These are phyloP conservation scores for Fusarium nelsonii DNA, from an alignment of 2,329 filamentous ascomycete species.

Conservation along the genomic window DNA sequence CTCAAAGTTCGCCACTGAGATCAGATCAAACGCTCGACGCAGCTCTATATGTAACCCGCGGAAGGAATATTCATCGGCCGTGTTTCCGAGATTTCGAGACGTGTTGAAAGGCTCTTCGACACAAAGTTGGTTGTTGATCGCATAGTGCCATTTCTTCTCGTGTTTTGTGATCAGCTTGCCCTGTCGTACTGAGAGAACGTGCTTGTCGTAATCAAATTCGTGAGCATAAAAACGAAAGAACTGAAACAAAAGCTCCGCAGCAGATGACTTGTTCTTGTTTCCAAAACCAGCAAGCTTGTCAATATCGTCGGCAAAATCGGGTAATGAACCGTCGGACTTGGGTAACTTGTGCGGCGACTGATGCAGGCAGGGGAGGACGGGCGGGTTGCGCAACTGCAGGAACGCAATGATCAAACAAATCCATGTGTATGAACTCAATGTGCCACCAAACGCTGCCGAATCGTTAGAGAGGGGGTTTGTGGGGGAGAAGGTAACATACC, in stretches of 20 bases:
- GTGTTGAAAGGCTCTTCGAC: constrained; percentile 98
- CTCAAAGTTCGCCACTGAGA: constrained; percentile 81
- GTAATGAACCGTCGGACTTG: constrained; percentile 73
- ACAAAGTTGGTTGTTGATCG: constrained; percentile 85
- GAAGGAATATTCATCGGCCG: constrained; percentile 94
- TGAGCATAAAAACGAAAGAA: constrained; percentile 97
- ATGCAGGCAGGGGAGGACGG: constrained; percentile 88
- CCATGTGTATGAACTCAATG: constrained; percentile 98
- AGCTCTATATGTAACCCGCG: constrained; percentile 91
- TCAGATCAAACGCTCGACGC: constrained; percentile 85
- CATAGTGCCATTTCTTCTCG: constrained; percentile 89
- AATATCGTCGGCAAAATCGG: constrained; percentile 89
- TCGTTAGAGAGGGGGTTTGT: constrained; percentile 37
- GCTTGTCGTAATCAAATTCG: constrained; percentile 89
- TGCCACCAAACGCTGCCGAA: constrained; percentile 83
- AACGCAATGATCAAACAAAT: constrained; percentile 99
- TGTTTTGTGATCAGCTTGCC: constrained; percentile 83
- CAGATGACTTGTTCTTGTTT: constrained; percentile 80
- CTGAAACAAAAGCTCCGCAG: constrained; percentile 89
- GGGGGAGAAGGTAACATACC: constrained; percentile 68
- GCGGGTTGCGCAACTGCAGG: constrained; percentile 85
- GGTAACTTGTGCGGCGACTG: constrained; percentile 66
- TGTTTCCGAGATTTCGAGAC: constrained; percentile 91
- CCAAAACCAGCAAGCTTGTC: constrained; percentile 80
- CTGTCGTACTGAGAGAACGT: constrained; percentile 85